Percentiles rank a stretch among this genome's conserved stretches.
These are phyloP conservation scores for Chaetomium sp. DNA, from an alignment of 2,329 filamentous ascomycete species.

Conservation along the genomic window DNA sequence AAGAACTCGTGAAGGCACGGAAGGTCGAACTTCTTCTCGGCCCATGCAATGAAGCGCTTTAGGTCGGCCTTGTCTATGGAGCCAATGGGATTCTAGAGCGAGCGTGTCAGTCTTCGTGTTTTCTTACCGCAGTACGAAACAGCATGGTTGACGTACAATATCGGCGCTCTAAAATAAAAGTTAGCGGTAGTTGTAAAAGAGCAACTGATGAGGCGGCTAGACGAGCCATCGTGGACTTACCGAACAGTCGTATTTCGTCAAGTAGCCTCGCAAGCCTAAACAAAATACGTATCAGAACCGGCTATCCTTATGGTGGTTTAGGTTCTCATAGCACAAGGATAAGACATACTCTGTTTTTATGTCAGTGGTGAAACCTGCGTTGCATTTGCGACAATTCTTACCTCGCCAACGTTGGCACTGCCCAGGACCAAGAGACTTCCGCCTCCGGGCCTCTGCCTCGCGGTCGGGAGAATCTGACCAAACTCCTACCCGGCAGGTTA, in stretches of 20 bases:
- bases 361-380: conserved; percentile 34
- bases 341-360: conserved; percentile 18
- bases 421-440: conserved; percentile 68
- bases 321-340: not conserved
- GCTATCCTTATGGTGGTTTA: not conserved
- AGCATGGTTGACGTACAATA: conserved; percentile 26
- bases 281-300: conserved; percentile 42
- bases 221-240: conserved; percentile 19
- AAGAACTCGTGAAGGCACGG: conserved; percentile 69
- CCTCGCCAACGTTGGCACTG: conserved; percentile 63
- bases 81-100: conserved; percentile 58
- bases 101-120: conserved; percentile 36
- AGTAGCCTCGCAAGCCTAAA: conserved; percentile 45
- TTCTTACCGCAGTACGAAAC: conserved; percentile 25
- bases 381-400: not conserved
- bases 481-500: conserved; percentile 45
- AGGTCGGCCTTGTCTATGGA: conserved; percentile 66
- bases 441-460: conserved; percentile 56
- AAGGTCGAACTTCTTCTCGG: conserved; percentile 59
- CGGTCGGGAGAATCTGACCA: conserved; percentile 63
- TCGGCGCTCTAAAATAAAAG: conserved; percentile 27
- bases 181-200: not conserved
- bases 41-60: conserved; percentile 71
- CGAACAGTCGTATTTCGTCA: conserved; percentile 71
- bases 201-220: too few species aligned